Base-by-base conservation (phyloP, 257 asterid species). In the Nicotiana otophora region DNA sequence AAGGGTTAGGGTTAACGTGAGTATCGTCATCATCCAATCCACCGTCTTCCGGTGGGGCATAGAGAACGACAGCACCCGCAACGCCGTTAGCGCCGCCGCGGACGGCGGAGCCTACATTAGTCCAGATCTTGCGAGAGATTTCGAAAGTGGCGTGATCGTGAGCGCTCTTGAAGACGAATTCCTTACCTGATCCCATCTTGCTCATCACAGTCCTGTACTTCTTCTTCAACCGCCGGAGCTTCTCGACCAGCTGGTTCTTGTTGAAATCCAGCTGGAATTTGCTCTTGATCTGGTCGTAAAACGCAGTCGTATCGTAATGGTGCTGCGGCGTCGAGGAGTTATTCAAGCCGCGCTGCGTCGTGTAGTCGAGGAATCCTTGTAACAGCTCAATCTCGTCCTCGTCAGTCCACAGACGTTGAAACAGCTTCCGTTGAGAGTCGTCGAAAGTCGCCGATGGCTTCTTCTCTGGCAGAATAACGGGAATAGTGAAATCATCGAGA, bases 331-430 rank as follows among this genome's bases (percentile, higher is more conserved):
- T 10, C 1, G 98, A 87, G 12, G 97, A 88, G 72, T 81, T 86
- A 68, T 88, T 86, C 15, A 93, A 83, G 3, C 97, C 96, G 8
- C 93, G 93, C 67, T 88, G 93, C 10, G 90, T 83, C 3, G 97
- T 95, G 86, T 95, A 95, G 17, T 95, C 99, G 15, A 94, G 89
- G 80, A 92, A 93, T 2, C 99, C 98, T 77, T 91, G 94, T 78
- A 95, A 61, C 54, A 95, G 92, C 90, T 93, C 99, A 88, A 95
- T 92, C 84, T 95, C 99, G 64, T 95, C 99, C 87, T 92, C 99
- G 26, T 95, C 99, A 0, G 97, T 93, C 99, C 99, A 95, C 17
- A 95, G 90, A 30, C 99, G 91, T 86, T 95, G 99, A 84, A 95
- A 95, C 16, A 95, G 94, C 89, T 92, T 92, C 67, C 99, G 51